These are phyloP conservation scores for Pichia cactophila DNA, from an alignment of 1,139 yeast genomes.

Conservation along the genomic window DNA sequence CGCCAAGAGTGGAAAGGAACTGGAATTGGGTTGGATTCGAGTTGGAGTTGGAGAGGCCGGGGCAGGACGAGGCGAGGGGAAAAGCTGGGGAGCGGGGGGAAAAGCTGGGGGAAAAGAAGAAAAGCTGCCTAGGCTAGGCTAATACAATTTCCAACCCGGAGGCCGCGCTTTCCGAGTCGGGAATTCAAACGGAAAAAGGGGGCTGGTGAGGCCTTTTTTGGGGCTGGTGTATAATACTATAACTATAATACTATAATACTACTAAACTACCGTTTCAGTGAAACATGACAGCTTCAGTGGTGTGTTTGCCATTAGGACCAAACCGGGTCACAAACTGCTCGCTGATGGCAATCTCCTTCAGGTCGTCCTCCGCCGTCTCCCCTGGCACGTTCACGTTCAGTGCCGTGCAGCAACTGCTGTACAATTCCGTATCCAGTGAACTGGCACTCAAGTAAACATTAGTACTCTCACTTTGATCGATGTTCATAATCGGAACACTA, in stretches of 20 bases:
- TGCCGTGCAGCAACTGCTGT: constrained; percentile 78
- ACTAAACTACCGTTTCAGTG: not conserved
- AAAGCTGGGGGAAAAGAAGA: not conserved
- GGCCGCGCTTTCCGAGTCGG: too few species aligned
- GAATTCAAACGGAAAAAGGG: too few species aligned
- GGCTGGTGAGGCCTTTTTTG: too few species aligned
- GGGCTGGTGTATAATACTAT: too few species aligned
- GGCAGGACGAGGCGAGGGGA: not conserved
- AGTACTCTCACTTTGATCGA: constrained; percentile 88
- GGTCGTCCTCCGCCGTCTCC: constrained; percentile 44
- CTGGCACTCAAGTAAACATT: constrained; percentile 68
- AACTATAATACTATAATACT: too few species aligned
- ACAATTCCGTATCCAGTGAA: constrained; percentile 64
- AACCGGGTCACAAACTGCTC: constrained; percentile 72
- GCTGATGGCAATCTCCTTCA: constrained; percentile 69
- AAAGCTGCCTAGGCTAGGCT: not conserved
- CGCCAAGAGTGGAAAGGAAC: not conserved
- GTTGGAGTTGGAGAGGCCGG: not conserved
- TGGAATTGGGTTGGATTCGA: not conserved
- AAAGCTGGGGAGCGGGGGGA: not conserved
- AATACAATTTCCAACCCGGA: too few species aligned
- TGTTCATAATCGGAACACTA: constrained; percentile 68
- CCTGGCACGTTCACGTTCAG: constrained; percentile 77
- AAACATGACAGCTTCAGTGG: constrained; percentile 32
- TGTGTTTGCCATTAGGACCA: constrained; percentile 38